These are phyloP conservation scores for Dentipellis sp. DNA, from an alignment of 768 basidiomycete species.

Conservation along the genomic window DNA sequence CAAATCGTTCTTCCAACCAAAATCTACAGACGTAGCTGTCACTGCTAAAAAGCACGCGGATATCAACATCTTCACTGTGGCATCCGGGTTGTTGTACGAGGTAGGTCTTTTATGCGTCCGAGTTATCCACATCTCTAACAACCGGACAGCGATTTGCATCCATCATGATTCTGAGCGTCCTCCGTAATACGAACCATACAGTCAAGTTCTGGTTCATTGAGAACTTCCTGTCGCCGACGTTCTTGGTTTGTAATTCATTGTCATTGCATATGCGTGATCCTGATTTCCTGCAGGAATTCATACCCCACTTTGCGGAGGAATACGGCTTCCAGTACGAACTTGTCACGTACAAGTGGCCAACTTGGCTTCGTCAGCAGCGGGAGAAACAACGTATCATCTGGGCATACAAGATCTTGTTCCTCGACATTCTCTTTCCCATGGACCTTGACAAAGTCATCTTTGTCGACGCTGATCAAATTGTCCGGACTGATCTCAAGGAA, in stretches of 20 bases:
- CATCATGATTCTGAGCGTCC: constrained; percentile 96
- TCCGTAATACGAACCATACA: constrained; percentile 86
- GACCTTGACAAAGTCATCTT: constrained; percentile 98
- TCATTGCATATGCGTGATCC: background rate
- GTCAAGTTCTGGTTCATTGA: constrained; percentile 99
- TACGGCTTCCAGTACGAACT: constrained; percentile 96
- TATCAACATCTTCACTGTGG: constrained; percentile 98
- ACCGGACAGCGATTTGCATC: constrained; percentile 78
- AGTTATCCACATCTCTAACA: background rate
- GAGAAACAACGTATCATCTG: constrained; percentile 99
- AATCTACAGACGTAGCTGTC: constrained; percentile 10
- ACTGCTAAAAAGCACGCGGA: constrained; percentile 54
- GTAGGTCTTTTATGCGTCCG: constrained; percentile 31
- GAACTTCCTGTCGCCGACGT: constrained; percentile 96
- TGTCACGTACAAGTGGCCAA: constrained; percentile 99
- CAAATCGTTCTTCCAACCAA: constrained; percentile 17
- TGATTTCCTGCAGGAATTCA: constrained; percentile 61
- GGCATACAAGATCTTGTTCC: constrained; percentile 99
- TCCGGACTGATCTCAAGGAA: constrained; percentile 91
- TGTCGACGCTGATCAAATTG: constrained; percentile 97
- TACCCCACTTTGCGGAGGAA: constrained; percentile 83
- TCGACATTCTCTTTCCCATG: constrained; percentile 98
- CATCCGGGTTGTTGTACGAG: constrained; percentile 94
- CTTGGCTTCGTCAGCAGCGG: constrained; percentile 92
- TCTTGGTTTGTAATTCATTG: constrained; percentile 51